These are phyloP conservation scores for Phytophthora fragariaefolia DNA, from an alignment of 352 stramenopile genomes.

Conservation along the genomic window DNA sequence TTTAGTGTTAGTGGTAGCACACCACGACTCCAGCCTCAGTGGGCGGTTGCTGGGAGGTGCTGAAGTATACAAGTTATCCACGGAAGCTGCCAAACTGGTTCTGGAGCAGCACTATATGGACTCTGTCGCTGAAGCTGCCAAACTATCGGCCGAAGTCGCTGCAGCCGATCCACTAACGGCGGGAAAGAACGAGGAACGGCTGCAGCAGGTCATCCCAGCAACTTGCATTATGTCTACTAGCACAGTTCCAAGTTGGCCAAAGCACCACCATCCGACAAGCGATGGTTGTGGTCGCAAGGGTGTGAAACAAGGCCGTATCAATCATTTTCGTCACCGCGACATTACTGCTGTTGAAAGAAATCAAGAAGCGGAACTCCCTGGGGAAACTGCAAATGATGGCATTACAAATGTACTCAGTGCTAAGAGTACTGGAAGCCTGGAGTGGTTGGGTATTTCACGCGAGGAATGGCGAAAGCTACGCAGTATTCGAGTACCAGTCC, in stretches of 20 bases:
- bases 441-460: conserved; percentile 71
- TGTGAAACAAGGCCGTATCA: conserved; percentile 64
- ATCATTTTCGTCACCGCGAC: conserved; percentile 67
- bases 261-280: conserved; percentile 59
- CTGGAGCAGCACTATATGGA: conserved; percentile 80
- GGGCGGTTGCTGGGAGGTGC: conserved; percentile 61
- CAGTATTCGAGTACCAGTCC: conserved; percentile 64
- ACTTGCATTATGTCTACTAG: conserved; percentile 63
- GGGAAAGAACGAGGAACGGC: conserved; percentile 16
- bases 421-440: conserved; percentile 44
- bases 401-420: conserved; percentile 26
- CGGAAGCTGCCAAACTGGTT: conserved; percentile 75
- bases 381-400: conserved; percentile 13
- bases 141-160: conserved; percentile 36
- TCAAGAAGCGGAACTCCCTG: conserved; percentile 34
- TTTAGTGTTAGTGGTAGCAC: conserved; percentile 67
- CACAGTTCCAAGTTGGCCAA: conserved; percentile 62
- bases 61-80: conserved; percentile 71
- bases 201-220: conserved; percentile 36
- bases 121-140: conserved; percentile 55
- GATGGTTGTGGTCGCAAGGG: conserved; percentile 60
- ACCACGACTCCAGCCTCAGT: conserved; percentile 70
- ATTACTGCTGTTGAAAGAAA: conserved; percentile 34
- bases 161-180: conserved; percentile 25
- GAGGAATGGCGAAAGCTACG: conserved; percentile 74